Percentiles rank a stretch among this genome's conserved stretches.
Evolutionary conservation across 2,329 filamentous ascomycete species (phyloP).

Genomic region (Pseudogymnoascus sp.): DNA sequence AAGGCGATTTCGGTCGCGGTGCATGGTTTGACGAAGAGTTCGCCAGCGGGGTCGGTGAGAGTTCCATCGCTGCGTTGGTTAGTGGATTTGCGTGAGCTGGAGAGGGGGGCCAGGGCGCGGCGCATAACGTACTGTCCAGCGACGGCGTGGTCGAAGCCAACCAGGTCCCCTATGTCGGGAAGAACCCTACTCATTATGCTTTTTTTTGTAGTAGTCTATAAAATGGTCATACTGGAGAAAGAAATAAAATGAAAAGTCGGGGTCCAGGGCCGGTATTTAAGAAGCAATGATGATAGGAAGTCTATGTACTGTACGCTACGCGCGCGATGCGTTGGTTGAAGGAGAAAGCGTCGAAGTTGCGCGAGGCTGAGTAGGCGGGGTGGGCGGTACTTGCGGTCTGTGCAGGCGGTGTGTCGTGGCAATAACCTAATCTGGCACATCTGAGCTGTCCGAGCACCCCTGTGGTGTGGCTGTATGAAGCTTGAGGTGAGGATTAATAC

Average conservation of each 20-base stretch:
- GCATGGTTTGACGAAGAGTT: conserved; percentile 90
- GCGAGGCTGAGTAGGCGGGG: conserved; percentile 10
- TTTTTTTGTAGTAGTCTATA: conserved; percentile 23
- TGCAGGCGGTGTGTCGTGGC: neutral
- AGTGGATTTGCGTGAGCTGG: neutral
- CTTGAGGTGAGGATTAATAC: too few species aligned
- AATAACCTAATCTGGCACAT: neutral
- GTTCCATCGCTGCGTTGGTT: conserved; percentile 67
- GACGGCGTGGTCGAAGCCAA: conserved; percentile 67
- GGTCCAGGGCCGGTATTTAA: neutral
- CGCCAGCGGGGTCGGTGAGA: conserved; percentile 72
- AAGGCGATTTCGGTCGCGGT: conserved; percentile 79
- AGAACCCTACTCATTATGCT: conserved; percentile 36
- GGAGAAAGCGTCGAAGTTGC: neutral
- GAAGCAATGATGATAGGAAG: conserved; percentile 1
- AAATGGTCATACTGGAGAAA: conserved; percentile 27
- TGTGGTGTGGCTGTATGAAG: neutral
- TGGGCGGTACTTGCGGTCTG: neutral
- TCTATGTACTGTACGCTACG: conserved; percentile 9
- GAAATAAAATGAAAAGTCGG: conserved; percentile 3
- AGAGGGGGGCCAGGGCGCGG: conserved; percentile 11
- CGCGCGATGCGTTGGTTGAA: neutral
- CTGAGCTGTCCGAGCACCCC: neutral
- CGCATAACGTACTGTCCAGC: conserved; percentile 68
- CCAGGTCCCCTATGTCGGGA: conserved; percentile 53